Evolutionary conservation across 352 stramenopile genomes (phyloP).

Genomic region (Globisporangium nunn): DNA sequence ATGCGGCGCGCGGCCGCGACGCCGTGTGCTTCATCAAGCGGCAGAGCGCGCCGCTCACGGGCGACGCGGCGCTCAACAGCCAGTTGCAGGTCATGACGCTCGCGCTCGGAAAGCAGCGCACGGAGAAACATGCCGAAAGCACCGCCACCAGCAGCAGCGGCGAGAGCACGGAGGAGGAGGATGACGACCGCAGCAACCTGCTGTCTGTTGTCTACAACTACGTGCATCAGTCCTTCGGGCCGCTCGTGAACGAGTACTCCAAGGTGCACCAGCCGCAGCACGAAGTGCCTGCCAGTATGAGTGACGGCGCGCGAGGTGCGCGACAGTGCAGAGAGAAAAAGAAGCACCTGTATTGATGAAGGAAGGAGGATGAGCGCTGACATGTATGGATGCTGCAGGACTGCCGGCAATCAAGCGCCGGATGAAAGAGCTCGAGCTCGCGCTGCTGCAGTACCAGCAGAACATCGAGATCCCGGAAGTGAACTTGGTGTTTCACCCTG

Average conservation of each 20-base stretch:
- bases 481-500: slow-evolving; percentile 81
- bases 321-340: neutral
- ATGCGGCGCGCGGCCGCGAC: slow-evolving; percentile 55
- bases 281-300: slow-evolving; percentile 42
- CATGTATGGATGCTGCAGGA: slow-evolving; percentile 24
- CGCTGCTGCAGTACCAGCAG: slow-evolving; percentile 91
- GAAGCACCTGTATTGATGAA: neutral
- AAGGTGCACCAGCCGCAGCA: slow-evolving; percentile 75
- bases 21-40: slow-evolving; percentile 87
- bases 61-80: slow-evolving; percentile 63
- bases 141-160: slow-evolving; percentile 27
- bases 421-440: slow-evolving; percentile 93
- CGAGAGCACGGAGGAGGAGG: slow-evolving; percentile 55
- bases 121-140: neutral
- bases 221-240: slow-evolving; percentile 83
- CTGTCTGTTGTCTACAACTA: slow-evolving; percentile 86
- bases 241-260: slow-evolving; percentile 81
- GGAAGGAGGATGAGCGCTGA: neutral
- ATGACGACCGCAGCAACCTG: slow-evolving; percentile 57
- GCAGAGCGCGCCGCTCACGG: slow-evolving; percentile 51
- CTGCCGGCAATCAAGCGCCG: slow-evolving; percentile 82
- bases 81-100: slow-evolving; percentile 87
- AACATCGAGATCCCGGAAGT: slow-evolving; percentile 94
- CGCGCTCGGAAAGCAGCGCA: slow-evolving; percentile 45
- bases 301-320: slow-evolving; percentile 49